Percentiles rank a stretch among this genome's conserved stretches.
phyloP scores from a whole-genome alignment of 257 asterid species.

The Nicotiana tabacum region DNA sequence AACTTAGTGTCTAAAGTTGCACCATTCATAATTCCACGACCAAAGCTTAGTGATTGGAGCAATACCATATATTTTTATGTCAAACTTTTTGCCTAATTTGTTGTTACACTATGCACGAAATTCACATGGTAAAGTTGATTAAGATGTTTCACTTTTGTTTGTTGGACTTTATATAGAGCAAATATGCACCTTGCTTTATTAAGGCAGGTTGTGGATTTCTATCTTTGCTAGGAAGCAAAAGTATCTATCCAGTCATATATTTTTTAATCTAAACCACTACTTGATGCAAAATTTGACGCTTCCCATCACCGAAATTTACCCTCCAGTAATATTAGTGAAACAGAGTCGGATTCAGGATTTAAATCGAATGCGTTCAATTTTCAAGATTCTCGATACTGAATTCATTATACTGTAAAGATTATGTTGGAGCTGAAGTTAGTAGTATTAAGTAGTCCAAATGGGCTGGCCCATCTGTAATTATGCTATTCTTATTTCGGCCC shows the following conservation, averaged over 20 bases:
- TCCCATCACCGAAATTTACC: too few species aligned
- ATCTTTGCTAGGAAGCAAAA: conserved; percentile 8
- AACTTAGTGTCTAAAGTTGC: not conserved
- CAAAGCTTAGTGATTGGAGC: not conserved
- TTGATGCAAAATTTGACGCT: too few species aligned
- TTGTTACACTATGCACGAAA: not conserved
- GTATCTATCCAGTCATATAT: not conserved
- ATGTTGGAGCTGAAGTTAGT: too few species aligned
- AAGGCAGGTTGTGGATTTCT: conserved; percentile 10
- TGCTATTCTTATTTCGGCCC: too few species aligned
- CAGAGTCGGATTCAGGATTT: too few species aligned
- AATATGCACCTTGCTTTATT: conserved; percentile 8
- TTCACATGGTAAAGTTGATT: conserved; percentile 6
- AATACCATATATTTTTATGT: not conserved
- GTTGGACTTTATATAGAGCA: not conserved
- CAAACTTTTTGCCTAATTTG: not conserved
- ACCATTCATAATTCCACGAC: not conserved
- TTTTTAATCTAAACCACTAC: too few species aligned
- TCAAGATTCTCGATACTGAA: too few species aligned
- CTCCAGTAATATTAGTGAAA: too few species aligned
- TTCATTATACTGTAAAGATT: too few species aligned
- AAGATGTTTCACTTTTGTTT: conserved; percentile 9
- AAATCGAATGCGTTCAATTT: too few species aligned
- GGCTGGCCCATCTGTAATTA: too few species aligned
- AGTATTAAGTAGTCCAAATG: too few species aligned